Conservation (phyloP, 73 alveolate genomes). For the Paraurostyla sp. region DNA sequence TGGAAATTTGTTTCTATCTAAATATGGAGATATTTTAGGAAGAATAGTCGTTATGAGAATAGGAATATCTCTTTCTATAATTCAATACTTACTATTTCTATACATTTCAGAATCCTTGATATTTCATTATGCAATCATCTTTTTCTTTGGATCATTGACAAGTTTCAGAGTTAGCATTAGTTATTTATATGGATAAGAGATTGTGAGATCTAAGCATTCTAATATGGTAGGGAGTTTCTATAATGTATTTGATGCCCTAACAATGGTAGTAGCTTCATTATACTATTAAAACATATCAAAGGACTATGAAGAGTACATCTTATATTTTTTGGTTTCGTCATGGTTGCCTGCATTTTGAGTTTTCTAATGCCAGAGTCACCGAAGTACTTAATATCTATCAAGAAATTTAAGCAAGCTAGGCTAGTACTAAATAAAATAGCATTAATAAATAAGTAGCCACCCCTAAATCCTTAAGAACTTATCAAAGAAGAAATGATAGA, state of each 20-base stretch:
- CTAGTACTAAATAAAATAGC: not conserved
- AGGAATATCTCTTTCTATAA: not conserved
- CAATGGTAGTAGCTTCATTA: conserved; percentile 21
- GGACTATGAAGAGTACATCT: not conserved
- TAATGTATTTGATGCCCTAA: not conserved
- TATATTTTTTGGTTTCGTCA: not conserved
- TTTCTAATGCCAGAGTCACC: conserved; percentile 49
- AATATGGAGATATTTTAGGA: conserved; percentile 53
- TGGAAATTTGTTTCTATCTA: conserved; percentile 33
- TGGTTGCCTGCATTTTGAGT: not conserved
- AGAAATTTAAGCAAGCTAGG: conserved; percentile 11
- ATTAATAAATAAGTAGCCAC: not conserved
- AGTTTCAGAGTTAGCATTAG: conserved; percentile 47
- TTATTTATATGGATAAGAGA: conserved; percentile 48
- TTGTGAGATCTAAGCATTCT: not conserved
- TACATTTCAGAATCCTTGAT: not conserved
- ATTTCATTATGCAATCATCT: conserved; percentile 11
- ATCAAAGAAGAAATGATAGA: conserved; percentile 8
- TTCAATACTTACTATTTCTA: not conserved
- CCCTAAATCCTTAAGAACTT: not conserved
- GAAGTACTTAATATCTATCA: conserved; percentile 13
- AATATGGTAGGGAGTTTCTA: conserved; percentile 19
- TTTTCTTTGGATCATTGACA: conserved; percentile 41
- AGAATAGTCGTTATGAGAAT: conserved; percentile 21
- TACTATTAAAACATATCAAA: not conserved